Base-by-base conservation (phyloP, 352 stramenopile genomes). In the Phytophthora syringae region DNA sequence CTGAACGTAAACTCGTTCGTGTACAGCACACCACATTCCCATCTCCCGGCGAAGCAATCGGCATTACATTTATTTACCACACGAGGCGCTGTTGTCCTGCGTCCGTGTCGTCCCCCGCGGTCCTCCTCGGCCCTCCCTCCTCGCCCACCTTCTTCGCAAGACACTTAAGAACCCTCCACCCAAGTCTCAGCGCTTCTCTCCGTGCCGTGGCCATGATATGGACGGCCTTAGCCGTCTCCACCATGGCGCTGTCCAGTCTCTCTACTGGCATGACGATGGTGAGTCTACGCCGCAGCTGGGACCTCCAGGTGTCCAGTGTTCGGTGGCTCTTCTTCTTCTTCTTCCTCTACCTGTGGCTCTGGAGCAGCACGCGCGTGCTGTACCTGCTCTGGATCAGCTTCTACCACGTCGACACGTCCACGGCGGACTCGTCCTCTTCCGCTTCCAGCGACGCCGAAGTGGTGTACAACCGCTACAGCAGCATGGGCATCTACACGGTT, bases 261-360 rank as follows among this genome's bases (percentile, higher is more conserved):
- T 60, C 77, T 30, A 80, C 77, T 13, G 72, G 72, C 11, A 70
- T 78, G 57, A 82, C 74, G 16, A 74, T 74, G 47, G 58, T 82
- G 54, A 75, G 67, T 40, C 72, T 86, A 21, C 71, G 67, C 13
- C 68, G 65, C 32, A 66, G 66, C 53, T 85, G 76, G 76, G 76
- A 85, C 57, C 59, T 88, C 22, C 70, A 76, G 18, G 71, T 80
- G 13, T 83, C 77, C 9, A 83, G 77, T 20, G 80, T 89, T 13
- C 78, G 80, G 11, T 89, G 78, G 78, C 70, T 89, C 45, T 89
- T 89, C 55, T 82, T 80, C 52, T 21, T 76, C 50, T 86, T 89
- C 37, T 87, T 89, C 60, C 25, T 84, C 5, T 85, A 78, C 27
- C 34, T 86, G 12, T 80, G 53, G 61, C 43, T 81, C 21, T 82